These are phyloP conservation scores for Lachnellula subtilissima DNA, from an alignment of 2,329 filamentous ascomycete genomes.

Conservation along the genomic window DNA sequence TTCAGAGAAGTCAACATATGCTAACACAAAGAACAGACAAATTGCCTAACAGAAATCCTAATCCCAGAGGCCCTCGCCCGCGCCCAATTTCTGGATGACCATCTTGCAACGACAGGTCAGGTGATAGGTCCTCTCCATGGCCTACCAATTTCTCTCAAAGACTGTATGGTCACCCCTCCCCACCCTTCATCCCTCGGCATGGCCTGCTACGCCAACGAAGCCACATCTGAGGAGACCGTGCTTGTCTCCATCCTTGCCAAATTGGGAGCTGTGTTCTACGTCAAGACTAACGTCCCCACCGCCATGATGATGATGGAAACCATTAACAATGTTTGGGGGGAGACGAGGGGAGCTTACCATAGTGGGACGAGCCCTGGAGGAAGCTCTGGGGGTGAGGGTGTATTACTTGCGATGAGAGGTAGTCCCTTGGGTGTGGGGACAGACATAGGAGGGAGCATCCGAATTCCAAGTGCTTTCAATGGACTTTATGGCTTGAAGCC, in stretches of 20 bases:
- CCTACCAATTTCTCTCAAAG: slow-evolving; percentile 38
- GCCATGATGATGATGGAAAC: slow-evolving; percentile 41
- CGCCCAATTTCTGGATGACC: slow-evolving; percentile 48
- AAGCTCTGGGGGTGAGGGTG: slow-evolving; percentile 29
- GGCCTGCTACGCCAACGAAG: slow-evolving; percentile 33
- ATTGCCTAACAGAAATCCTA: slow-evolving; percentile 55
- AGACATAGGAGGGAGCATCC: slow-evolving; percentile 35
- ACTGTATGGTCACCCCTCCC: slow-evolving; percentile 34
- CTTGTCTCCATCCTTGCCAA: slow-evolving; percentile 36
- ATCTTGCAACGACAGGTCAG: slow-evolving; percentile 38
- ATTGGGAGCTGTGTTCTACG: slow-evolving; percentile 39
- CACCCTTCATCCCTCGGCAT: slow-evolving; percentile 35
- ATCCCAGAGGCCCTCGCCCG: slow-evolving; percentile 47
- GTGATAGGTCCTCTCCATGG: slow-evolving; percentile 37
- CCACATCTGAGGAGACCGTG: slow-evolving; percentile 28
- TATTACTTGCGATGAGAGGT: slow-evolving; percentile 26
- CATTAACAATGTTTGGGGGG: slow-evolving; percentile 39
- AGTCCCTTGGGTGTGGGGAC: slow-evolving; percentile 29
- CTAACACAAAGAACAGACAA: slow-evolving; percentile 39
- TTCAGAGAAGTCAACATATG: neutral
- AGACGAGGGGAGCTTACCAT: slow-evolving; percentile 31
- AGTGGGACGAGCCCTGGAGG: slow-evolving; percentile 26
- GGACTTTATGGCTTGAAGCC: slow-evolving; percentile 37
- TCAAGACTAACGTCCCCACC: slow-evolving; percentile 36
- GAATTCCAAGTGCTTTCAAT: slow-evolving; percentile 36